These are phyloP conservation scores for Scheffersomyces lignosus DNA, from an alignment of 805 yeast genomes.

Conservation along the genomic window DNA sequence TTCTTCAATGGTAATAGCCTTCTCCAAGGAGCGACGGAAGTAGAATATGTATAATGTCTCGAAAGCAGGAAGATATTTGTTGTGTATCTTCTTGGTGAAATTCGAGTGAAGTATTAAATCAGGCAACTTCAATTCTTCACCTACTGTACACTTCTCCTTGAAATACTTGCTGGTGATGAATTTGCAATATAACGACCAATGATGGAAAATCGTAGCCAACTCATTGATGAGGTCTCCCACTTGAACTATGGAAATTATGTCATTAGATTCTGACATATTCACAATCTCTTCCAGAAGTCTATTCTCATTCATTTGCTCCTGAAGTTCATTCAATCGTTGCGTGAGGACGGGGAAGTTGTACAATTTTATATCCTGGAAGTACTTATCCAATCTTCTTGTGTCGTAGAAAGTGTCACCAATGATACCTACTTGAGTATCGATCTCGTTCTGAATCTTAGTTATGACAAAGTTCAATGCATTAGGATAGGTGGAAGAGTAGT, in stretches of 20 bases:
- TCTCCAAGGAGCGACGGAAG: constrained; percentile 75
- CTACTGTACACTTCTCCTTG: constrained; percentile 12
- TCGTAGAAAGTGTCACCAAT: constrained; percentile 87
- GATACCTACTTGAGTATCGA: constrained; percentile 90
- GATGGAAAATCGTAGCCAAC: constrained; percentile 71
- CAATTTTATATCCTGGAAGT: constrained; percentile 52
- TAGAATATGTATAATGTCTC: constrained; percentile 65
- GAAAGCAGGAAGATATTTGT: constrained; percentile 58
- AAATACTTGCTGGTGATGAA: constrained; percentile 70
- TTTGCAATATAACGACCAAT: constrained; percentile 80
- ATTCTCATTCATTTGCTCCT: constrained; percentile 9
- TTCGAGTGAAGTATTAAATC: constrained; percentile 52
- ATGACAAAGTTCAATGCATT: constrained; percentile 65
- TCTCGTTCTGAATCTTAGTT: constrained; percentile 75
- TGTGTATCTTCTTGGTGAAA: constrained; percentile 55
- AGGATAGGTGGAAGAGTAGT: constrained; percentile 57
- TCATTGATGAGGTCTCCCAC: constrained; percentile 71
- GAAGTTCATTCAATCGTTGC: constrained; percentile 11
- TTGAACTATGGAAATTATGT: constrained; percentile 53
- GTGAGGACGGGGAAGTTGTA: constrained; percentile 42
- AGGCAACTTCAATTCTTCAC: constrained; percentile 43
- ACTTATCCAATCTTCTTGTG: constrained; percentile 56
- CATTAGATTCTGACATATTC: constrained; percentile 31
- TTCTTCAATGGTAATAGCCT: constrained; percentile 78
- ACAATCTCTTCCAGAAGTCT: constrained; percentile 20